These are phyloP conservation scores for Amborella trichopoda DNA, from an alignment of 164 flowering plant species.

Conservation along the genomic window DNA sequence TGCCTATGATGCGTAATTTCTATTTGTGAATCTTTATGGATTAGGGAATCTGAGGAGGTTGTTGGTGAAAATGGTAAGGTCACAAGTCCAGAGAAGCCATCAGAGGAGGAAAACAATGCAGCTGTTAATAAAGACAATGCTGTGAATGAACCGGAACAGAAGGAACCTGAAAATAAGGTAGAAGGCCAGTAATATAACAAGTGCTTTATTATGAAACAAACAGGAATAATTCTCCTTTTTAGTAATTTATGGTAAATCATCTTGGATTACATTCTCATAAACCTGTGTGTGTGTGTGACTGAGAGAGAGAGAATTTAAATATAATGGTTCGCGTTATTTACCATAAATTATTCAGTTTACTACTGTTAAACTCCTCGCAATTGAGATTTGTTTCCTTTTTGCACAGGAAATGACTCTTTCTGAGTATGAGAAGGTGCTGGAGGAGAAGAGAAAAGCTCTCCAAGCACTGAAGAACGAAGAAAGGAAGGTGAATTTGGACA, in stretches of 20 bases:
- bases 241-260: not conserved
- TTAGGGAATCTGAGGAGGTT: slow-evolving; percentile 28
- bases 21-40: not conserved
- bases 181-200: not conserved
- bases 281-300: not conserved
- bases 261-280: not conserved
- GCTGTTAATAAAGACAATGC: slow-evolving; percentile 31
- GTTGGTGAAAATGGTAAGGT: slow-evolving; percentile 22
- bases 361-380: not conserved
- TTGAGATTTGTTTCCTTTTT: not conserved
- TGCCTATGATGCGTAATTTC: too few species aligned
- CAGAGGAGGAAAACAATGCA: slow-evolving; percentile 23
- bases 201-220: not conserved
- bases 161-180: slow-evolving; percentile 52
- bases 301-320: not conserved
- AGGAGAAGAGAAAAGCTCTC: slow-evolving; percentile 80
- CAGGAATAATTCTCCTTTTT: not conserved
- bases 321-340: not conserved
- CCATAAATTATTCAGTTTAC: not conserved
- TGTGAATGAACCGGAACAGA: slow-evolving; percentile 29
- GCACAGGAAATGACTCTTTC: slow-evolving; percentile 83
- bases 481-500: slow-evolving; percentile 61
- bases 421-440: slow-evolving; percentile 79
- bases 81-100: slow-evolving; percentile 23
- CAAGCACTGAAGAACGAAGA: slow-evolving; percentile 50